Evolutionary conservation across 192 early-diverging fungal genomes (phyloP), one percentile per base, ranked within the genome.

Genomic region (Podila epigama): DNA sequence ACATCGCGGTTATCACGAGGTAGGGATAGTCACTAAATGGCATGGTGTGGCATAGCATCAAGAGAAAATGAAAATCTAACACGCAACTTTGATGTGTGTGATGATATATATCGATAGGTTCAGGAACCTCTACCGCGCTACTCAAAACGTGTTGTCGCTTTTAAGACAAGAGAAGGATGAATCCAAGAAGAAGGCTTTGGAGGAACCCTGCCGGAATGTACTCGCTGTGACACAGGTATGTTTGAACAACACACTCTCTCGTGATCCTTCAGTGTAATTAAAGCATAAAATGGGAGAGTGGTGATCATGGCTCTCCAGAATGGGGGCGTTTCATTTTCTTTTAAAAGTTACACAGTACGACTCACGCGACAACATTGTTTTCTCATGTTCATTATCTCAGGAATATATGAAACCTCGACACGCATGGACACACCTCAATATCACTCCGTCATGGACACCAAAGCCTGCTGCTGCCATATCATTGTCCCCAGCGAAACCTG

Each of bases 391-490:
- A 41, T 28, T n/a, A 36, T 9, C 10, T 44, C 37, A 77, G 73
- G 73, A 77, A 40, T 68, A 68, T n/a, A 31, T 77, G 56, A 77
- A 64, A 37, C 73, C 73, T 18, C 44, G 44, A 18, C 44, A 48
- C 7, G 44, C 44, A 48, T 22, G 44, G 44, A 68, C 60, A 25
- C 56, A 64, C 22, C n/a, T 39, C 27, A 27, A 11, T 5, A 50
- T 68, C 33, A 51, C 51, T 44, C 73, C 73, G 2, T 77, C 73
- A 1, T 77, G 73, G 73, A 64, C 42, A 10, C 60, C 64, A 20
- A 7, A 51, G 9, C 60, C 65, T 16, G 63, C 65, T 4, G 1
- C 48, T 18, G 32, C 15, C 15, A 29, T 31, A 32, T n/a, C n/a
- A n/a, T n/a, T n/a, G n/a, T n/a, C n/a, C n/a, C 16, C 28, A 3